Evolutionary conservation across 106 monocot species (phyloP).

Genomic region (Allium cepa): DNA sequence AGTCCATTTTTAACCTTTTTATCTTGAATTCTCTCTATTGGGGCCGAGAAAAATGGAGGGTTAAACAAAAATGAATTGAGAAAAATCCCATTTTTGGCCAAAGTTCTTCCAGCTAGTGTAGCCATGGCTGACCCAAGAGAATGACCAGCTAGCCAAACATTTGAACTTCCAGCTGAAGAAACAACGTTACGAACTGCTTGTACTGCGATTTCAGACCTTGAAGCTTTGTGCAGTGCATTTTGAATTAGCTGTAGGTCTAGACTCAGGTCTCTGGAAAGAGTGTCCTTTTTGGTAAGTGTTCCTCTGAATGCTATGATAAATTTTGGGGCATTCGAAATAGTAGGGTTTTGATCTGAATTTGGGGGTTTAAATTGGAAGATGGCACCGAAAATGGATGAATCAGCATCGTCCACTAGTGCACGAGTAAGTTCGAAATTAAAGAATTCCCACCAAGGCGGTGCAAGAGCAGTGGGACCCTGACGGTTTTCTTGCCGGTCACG

Average conservation of each 20-base stretch:
- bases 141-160: conserved; percentile 88
- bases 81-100: conserved; percentile 52
- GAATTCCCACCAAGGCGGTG: conserved; percentile 85
- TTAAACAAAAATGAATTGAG: conserved; percentile 83
- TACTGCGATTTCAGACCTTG: conserved; percentile 61
- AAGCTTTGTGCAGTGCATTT: conserved; percentile 59
- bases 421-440: conserved; percentile 66
- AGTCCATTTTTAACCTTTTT: conserved; percentile 70
- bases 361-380: conserved; percentile 51
- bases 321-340: conserved; percentile 30
- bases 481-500: conserved; percentile 63
- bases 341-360: conserved; percentile 13
- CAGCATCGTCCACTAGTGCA: conserved; percentile 72
- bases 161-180: conserved; percentile 32
- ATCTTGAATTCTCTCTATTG: conserved; percentile 75
- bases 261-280: conserved; percentile 51
- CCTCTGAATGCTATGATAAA: conserved; percentile 85
- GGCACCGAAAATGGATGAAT: conserved; percentile 80
- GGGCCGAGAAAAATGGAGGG: conserved; percentile 79
- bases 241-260: conserved; percentile 64
- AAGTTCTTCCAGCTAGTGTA: conserved; percentile 67
- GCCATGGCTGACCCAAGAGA: conserved; percentile 80
- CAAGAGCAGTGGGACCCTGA: conserved; percentile 36
- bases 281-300: conserved; percentile 54
- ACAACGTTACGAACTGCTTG: conserved; percentile 63